Evolutionary conservation across 768 basidiomycete genomes (phyloP), one percentile per base, ranked within the genome.

Genomic region (Termitomyces sp.): DNA sequence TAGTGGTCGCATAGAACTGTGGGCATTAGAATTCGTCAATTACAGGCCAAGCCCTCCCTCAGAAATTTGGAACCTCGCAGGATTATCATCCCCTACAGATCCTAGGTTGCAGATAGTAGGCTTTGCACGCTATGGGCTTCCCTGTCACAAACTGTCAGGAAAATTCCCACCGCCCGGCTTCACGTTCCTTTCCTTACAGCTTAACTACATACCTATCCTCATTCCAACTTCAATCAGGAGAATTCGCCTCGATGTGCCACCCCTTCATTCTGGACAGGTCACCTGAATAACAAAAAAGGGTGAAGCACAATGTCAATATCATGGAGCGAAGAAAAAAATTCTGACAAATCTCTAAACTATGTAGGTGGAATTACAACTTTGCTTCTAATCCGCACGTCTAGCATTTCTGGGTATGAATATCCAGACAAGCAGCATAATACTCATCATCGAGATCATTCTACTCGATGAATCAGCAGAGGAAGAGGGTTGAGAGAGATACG

Each of bases 391-490:
- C 20, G 61, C 49, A 30, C 60, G 62, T 36, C 64, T 44, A 7
- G 48, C 56, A 33, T 46, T 47, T 32, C 33, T 59, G n/a, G 68
- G 68, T 2, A 70, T 64, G 32, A 67, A 61, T 10, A 62, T 54
- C 67, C 66, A 68, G 8, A 66, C 59, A 46, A 61, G 35, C 30
- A 69, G 43, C 67, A 69, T 65, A 14, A 55, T 58, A 24, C 60
- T 58, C 64, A 68, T 64, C 68, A 68, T 68, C 14, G 65, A 53
- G 2, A 70, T 61, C 67, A 70, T 63, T 62, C 65, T 68, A 30
- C 28, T 6, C n/a, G 36, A 49, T 32, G 26, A 40, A n/a, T 28
- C 55, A 51, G 22, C 5, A 24, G 4, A 13, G 3, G 40, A 35
- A 13, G 22, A 41, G 5, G 2, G 18, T n/a, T 2, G 26, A 28